A percentile compares a stretch with the other conserved stretches of the same genome.
These are phyloP conservation scores for Globisporangium echinulatum DNA, from an alignment of 352 stramenopile species.

Conservation along the genomic window DNA sequence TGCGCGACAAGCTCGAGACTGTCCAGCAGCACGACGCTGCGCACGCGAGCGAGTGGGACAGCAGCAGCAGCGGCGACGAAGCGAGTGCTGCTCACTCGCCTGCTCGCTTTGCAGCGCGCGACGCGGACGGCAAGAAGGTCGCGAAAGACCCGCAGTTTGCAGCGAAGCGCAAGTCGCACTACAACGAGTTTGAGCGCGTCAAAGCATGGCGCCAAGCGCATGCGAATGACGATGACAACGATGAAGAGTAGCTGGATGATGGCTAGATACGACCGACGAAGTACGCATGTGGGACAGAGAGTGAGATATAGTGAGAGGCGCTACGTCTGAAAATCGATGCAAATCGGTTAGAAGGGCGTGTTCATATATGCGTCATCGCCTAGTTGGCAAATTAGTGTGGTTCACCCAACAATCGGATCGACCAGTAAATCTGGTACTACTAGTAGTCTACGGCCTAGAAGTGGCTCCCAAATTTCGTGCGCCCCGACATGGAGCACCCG, in stretches of 20 bases:
- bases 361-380: too few species aligned
- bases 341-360: too few species aligned
- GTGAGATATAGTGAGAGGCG: too few species aligned
- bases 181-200: slow-evolving; percentile 78
- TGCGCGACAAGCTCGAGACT: slow-evolving; percentile 56
- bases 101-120: slow-evolving; percentile 28
- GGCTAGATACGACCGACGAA: neutral
- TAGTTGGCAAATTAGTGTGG: too few species aligned
- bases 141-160: slow-evolving; percentile 60
- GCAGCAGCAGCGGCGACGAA: slow-evolving; percentile 37
- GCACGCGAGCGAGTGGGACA: slow-evolving; percentile 46
- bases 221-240: slow-evolving; percentile 3
- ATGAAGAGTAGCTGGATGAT: slow-evolving; percentile 3
- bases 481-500: slow-evolving; percentile 69
- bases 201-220: slow-evolving; percentile 65
- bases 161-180: slow-evolving; percentile 74
- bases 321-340: too few species aligned
- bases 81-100: neutral
- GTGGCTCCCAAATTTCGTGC: slow-evolving; percentile 74
- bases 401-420: too few species aligned
- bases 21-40: slow-evolving; percentile 29
- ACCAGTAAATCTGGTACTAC: neutral
- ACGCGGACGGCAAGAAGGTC: slow-evolving; percentile 58
- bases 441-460: slow-evolving; percentile 23
- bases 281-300: too few species aligned